Evolutionary conservation across 805 yeast species (phyloP), one percentile per base, ranked within the genome.

Genomic region (Candida chauliodis): DNA sequence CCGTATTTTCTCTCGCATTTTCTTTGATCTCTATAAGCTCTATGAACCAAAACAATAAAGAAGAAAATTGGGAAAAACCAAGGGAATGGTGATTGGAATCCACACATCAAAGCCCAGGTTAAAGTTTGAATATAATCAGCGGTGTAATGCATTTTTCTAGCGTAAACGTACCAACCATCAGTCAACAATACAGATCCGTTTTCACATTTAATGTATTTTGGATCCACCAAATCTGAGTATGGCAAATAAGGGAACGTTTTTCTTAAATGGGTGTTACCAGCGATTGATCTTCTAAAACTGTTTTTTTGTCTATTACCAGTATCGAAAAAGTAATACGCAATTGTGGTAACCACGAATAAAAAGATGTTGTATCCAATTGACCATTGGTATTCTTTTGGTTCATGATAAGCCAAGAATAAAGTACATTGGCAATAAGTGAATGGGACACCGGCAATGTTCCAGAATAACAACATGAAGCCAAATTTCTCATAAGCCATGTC

Each of bases 391-490:
- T 86, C 95, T 14, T 66, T 50, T 32, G 98, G 98, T 41, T 86
- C 75, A 63, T 87, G 96, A 67, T 80, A 79, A 49, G 80, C 81
- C 53, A 93, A 66, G 70, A 67, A 93, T 53, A 93, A 71, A 8
- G 96, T 86, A 61, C 95, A 83, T 58, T 89, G 96, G 64, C 97
- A 88, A 70, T 93, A 93, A 30, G 98, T 91, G 79, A 81, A 93
- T 34, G 99, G 99, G 29, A 93, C 99, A 53, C 99, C 99, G 22
- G 97, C 96, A 60, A 93, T 88, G 69, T 93, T 93, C 99, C 99
- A 93, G 74, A 93, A 93, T 52, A 90, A 79, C 49, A 93, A 77
- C 98, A 93, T 90, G 73, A 93, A 93, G n/a, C 99, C 99, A 54
- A 93, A 93, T 67, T 93, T 93, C 63, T 93, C 99, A 63, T 93